Conservation (phyloP, 805 yeast species). For the Pichia exigua region DNA sequence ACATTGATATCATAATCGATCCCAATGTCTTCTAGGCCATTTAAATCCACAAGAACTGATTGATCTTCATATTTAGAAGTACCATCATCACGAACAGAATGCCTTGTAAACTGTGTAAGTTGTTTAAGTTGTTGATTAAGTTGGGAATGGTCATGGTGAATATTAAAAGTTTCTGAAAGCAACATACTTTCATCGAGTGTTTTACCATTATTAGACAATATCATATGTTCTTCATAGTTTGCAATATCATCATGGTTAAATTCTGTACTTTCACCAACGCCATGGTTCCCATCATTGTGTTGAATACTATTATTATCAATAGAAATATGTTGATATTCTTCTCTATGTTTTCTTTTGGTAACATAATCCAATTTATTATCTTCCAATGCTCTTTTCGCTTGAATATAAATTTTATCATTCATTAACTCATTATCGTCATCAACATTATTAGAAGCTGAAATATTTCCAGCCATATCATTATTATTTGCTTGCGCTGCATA, state of each 20-base stretch:
- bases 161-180: constrained; percentile 3
- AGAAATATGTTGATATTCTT: neutral
- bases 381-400: neutral
- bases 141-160: constrained; percentile 24
- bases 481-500: neutral
- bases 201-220: neutral
- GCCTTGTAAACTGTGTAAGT: constrained; percentile 10
- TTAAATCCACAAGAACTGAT: constrained; percentile 9
- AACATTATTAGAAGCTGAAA: neutral
- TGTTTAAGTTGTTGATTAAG: constrained; percentile 26
- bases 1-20: neutral
- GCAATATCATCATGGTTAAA: neutral
- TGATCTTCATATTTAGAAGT: constrained; percentile 8
- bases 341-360: neutral
- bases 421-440: neutral
- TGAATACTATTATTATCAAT: neutral
- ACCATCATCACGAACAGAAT: constrained; percentile 1
- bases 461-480: neutral
- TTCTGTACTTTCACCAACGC: neutral
- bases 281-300: neutral
- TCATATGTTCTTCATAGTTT: neutral
- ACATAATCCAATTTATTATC: neutral
- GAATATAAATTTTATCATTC: neutral
- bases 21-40: neutral
- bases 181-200: constrained; percentile 1